Evolutionary conservation across 1,139 yeast genomes (phyloP).

Genomic region (Kodamaea fungicola): DNA sequence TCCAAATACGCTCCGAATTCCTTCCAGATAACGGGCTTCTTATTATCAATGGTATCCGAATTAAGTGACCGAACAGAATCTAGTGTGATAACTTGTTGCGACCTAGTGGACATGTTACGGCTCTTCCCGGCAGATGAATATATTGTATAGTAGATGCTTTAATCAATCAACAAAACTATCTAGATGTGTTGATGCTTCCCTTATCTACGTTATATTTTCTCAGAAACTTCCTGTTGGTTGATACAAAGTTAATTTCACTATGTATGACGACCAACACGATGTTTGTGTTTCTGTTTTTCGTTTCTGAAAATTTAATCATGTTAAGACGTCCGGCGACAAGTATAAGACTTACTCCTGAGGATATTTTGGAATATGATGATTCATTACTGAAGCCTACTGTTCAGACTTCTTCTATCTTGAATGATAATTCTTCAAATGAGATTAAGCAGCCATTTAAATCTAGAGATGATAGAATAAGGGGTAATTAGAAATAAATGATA

Average conservation of each 20-base stretch:
- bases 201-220: no score
- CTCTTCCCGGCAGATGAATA: neutral
- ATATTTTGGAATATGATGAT: constrained; percentile 60
- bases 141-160: no score
- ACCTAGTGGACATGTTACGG: constrained; percentile 26
- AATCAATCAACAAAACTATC: no score
- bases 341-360: constrained; percentile 63
- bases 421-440: neutral
- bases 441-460: constrained; percentile 5
- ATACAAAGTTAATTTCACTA: neutral
- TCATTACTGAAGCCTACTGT: constrained; percentile 2
- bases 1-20: constrained; percentile 61
- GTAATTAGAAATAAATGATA: constrained; percentile 3
- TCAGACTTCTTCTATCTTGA: no score
- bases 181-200: no score
- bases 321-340: constrained; percentile 63
- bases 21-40: constrained; percentile 46
- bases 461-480: constrained; percentile 12
- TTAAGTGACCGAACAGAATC: constrained; percentile 24
- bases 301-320: constrained; percentile 29
- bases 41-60: constrained; percentile 10
- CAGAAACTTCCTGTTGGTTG: neutral
- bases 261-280: neutral
- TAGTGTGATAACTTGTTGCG: constrained; percentile 31
- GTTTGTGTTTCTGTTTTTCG: constrained; percentile 1